Percentiles rank a stretch among this genome's conserved stretches.
These are phyloP conservation scores for Baorangia bicolor DNA, from an alignment of 768 basidiomycete genomes.

Conservation along the genomic window DNA sequence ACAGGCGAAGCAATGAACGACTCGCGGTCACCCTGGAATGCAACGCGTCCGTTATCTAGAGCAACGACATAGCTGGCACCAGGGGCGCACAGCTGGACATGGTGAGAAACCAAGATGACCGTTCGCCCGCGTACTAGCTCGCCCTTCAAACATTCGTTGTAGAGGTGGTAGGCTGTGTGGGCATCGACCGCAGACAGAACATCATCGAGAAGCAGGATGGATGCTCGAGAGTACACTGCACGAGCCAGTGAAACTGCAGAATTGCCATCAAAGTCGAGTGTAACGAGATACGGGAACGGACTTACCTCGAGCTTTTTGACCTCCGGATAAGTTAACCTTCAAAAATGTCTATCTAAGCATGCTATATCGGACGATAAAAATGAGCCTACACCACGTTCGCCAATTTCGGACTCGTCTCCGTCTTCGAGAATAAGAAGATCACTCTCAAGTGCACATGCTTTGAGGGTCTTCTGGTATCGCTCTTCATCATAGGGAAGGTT, in stretches of 20 bases:
- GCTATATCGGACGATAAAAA: not conserved
- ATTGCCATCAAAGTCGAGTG: not conserved
- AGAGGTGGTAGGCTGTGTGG: constrained; percentile 81
- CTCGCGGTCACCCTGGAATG: constrained; percentile 66
- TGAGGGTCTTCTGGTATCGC: constrained; percentile 75
- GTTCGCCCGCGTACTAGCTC: constrained; percentile 78
- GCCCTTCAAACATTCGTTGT: constrained; percentile 75
- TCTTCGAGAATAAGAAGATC: constrained; percentile 85
- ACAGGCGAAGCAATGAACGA: constrained; percentile 68
- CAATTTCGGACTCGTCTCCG: constrained; percentile 85
- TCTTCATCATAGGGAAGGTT: constrained; percentile 70
- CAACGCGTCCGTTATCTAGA: constrained; percentile 66
- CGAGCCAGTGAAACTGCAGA: constrained; percentile 67
- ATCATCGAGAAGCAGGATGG: constrained; percentile 80
- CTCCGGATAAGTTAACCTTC: constrained; percentile 43
- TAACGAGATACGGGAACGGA: not conserved
- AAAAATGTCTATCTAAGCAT: not conserved
- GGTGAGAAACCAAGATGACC: constrained; percentile 89
- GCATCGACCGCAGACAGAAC: constrained; percentile 77
- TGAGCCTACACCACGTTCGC: constrained; percentile 68
- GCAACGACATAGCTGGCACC: constrained; percentile 82
- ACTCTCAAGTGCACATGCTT: constrained; percentile 69
- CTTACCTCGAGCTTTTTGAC: constrained; percentile 66
- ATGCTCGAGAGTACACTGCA: constrained; percentile 88
- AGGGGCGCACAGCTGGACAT: constrained; percentile 83